Evolutionary conservation across 2,329 filamentous ascomycete genomes (phyloP), one percentile per base, ranked within the genome.

Genomic region (Xylaria sp.): DNA sequence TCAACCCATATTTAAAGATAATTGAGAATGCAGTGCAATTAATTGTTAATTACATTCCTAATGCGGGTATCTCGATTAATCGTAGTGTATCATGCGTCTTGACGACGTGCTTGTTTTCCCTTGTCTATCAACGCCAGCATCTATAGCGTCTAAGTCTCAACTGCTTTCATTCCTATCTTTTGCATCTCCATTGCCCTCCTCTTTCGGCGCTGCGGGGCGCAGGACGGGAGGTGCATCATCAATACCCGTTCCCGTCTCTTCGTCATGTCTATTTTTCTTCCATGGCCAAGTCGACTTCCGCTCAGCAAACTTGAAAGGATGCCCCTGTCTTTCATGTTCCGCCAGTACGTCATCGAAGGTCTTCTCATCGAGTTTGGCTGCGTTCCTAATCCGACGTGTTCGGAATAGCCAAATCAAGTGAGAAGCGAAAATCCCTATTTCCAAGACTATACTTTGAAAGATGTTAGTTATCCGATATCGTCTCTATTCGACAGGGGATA

Each of bases 381-480:
- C 82, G 65, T 79, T 82, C 15, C 87, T 83, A 44, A 89, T 75
- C 59, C 81, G 79, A 23, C 86, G 83, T 4, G 88, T 86, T 26
- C 87, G 85, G 71, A 85, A 78, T 2, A 87, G 79, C 88, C 88
- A 91, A 65, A 89, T 80, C 10, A 86, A 77, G 71, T 91, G 89
- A 13, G 85, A 88, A 28, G 79, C 57, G 73, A 90, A 89, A 64
- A 91, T 89, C 11, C 88, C 88, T 6, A 83, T 77, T 75, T 91
- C 89, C 13, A 91, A 81, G 3, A 85, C 51, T 65, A 88, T 82
- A 68, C 87, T 89, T 66, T 26, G 10, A 6, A 2, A 6, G 11
- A 11, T 13, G 46, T 74, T 42, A 74, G 68, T 6, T n/a, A 2
- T 31, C 15, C 2, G 4, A 9, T 4, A 20, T 23, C 20, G 26